Conservation (phyloP, 2,329 filamentous ascomycete species). For the Pseudogymnoascus sp. region DNA sequence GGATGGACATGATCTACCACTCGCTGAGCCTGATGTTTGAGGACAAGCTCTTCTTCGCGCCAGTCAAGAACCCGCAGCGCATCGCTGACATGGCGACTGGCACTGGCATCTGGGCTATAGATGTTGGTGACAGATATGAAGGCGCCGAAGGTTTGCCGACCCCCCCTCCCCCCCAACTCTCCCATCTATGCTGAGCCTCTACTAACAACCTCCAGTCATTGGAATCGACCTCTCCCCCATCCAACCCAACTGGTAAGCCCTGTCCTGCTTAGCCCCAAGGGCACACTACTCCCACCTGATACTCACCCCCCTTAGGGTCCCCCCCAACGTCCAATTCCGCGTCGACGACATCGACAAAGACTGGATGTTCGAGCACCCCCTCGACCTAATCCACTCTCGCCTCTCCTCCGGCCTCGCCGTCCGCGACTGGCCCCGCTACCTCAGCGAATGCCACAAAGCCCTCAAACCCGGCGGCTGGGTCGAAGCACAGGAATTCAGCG, state of each 20-base stretch:
- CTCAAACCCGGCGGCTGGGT: constrained; percentile 11
- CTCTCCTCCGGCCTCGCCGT: constrained; percentile 16
- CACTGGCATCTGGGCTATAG: constrained; percentile 57
- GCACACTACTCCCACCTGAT: background rate
- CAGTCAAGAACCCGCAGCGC: constrained; percentile 32
- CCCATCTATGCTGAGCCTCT: background rate
- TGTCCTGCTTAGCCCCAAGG: background rate
- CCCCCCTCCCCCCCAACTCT: background rate
- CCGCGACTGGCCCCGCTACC: constrained; percentile 32
- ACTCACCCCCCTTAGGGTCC: background rate
- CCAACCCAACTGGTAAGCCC: constrained; percentile 39
- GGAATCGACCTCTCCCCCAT: constrained; percentile 60
- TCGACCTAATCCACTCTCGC: constrained; percentile 18
- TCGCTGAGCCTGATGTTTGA: background rate
- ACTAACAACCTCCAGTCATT: constrained; percentile 32
- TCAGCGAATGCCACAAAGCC: constrained; percentile 5
- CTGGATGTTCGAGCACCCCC: constrained; percentile 28
- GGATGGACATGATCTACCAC: constrained; percentile 3
- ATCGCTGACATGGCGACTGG: constrained; percentile 43
- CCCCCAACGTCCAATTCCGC: constrained; percentile 13
- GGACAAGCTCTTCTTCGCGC: constrained; percentile 30
- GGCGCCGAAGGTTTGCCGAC: constrained; percentile 32
- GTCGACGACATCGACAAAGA: constrained; percentile 50
- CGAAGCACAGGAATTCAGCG: constrained; percentile 8
- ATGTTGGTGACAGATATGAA: constrained; percentile 55